Evolutionary conservation across 1,284 basidiomycete species (phyloP).

Genomic region (Macrocystidia cucumis): DNA sequence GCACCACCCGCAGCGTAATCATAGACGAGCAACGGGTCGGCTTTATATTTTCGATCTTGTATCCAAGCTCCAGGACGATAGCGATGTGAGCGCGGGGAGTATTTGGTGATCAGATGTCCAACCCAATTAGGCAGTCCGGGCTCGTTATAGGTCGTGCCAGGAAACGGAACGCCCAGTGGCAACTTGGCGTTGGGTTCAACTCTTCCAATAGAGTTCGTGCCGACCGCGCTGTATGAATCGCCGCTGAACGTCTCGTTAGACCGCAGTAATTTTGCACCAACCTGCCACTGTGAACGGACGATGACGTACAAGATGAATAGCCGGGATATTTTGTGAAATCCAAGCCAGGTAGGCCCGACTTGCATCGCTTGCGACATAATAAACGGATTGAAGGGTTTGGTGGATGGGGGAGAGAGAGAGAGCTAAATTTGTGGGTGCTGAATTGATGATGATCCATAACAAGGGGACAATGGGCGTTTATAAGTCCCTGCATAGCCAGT

Average conservation of each 20-base stretch:
- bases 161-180: constrained; percentile 40
- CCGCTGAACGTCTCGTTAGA: constrained; percentile 25
- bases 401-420: too few species aligned
- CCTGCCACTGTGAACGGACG: constrained; percentile 2
- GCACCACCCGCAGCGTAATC: constrained; percentile 45
- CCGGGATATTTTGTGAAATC: constrained; percentile 25
- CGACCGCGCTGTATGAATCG: constrained; percentile 43
- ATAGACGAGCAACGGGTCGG: constrained; percentile 34
- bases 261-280: constrained; percentile 1
- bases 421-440: too few species aligned
- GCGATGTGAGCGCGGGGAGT: constrained; percentile 24
- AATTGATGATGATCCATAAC: too few species aligned
- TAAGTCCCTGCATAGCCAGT: too few species aligned
- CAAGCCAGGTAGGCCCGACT: constrained; percentile 26
- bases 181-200: constrained; percentile 24
- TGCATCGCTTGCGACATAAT: constrained; percentile 14
- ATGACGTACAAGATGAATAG: constrained; percentile 36
- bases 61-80: constrained; percentile 17
- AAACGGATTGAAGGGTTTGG: too few species aligned
- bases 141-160: constrained; percentile 35
- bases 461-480: too few species aligned
- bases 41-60: constrained; percentile 18
- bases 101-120: constrained; percentile 40
- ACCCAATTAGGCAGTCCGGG: constrained; percentile 42
- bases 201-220: constrained; percentile 15